Base-by-base conservation (phyloP, 2,329 filamentous ascomycete species). In the Neonectria faginata region DNA sequence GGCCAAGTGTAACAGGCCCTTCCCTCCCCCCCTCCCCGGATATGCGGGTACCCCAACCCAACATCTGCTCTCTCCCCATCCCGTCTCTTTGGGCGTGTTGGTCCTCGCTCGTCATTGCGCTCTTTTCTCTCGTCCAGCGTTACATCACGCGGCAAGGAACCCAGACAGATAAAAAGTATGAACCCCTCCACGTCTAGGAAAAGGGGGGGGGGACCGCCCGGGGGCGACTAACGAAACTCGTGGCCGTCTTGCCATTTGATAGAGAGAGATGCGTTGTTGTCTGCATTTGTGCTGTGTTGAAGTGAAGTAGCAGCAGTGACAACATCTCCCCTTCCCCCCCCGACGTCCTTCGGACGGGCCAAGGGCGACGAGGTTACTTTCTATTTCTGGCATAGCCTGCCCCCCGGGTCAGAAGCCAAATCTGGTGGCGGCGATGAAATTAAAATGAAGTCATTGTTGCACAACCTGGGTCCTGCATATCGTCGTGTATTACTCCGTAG, bases 1-100 rank as follows among this genome's bases (percentile, higher is more conserved):
- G 57, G 45, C 47, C 57, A 45, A 31, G 27, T 60, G 57, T 60
- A 60, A 36, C 42, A 57, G 48, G 14, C 25, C 25, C 25, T 57
- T 57, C 31, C 31, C 41, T 25, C 18, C 41, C 7, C 39, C 31
- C 18, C 39, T 22, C 29, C 42, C 25, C 39, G 45, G 33, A 33
- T 51, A 51, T 51, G 48, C 48, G 48, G 48, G 33, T 33, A 51
- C 48, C n/a, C 25, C n/a, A 31, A 14, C 27, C 31, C 16, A 12
- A 16, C 14, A 9, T 48, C 22, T 16, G 42, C 22, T 16, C 25
- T 27, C 25, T 27, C 20, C 7, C 22, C 18, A 4, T 22, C 25
- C 12, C 20, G 12, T 48, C 22, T 29, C 16, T 48, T 16, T n/a
- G 18, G 18, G n/a, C n/a, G 14, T 33, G 48, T 51, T 51, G 48